A percentile compares a stretch with the other conserved stretches of the same genome.
Evolutionary conservation across 2,329 filamentous ascomycete species (phyloP).

Genomic region (Pleomassaria siparia): DNA sequence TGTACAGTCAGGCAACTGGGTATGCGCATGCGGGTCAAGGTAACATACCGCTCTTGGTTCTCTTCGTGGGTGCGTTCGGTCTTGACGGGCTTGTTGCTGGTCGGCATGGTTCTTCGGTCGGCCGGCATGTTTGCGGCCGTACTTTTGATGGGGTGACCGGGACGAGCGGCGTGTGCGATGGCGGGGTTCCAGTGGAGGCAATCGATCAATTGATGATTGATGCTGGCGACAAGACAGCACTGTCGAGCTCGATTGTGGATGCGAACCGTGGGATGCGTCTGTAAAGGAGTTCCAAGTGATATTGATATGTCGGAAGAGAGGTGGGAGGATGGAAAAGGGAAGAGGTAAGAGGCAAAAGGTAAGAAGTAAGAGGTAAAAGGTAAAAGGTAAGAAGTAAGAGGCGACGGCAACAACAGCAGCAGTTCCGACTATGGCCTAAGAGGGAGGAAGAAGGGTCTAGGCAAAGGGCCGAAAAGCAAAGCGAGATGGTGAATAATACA

Average conservation of each 20-base stretch:
- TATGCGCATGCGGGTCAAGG: constrained; percentile 1
- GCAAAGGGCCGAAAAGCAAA: constrained; percentile 29
- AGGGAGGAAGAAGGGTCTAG: constrained; percentile 18
- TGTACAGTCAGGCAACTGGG: constrained; percentile 11
- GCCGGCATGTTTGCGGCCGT: constrained; percentile 1
- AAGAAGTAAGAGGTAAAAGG: constrained; percentile 20
- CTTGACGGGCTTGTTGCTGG: constrained; percentile 52
- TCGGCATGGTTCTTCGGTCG: constrained; percentile 36
- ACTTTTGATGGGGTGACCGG: constrained; percentile 14
- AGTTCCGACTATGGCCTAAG: constrained; percentile 13
- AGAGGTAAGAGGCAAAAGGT: constrained; percentile 6
- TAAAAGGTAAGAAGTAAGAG: constrained; percentile 15
- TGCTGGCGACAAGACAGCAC: background rate
- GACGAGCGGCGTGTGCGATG: constrained; percentile 7
- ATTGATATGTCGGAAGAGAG: constrained; percentile 17
- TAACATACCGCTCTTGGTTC: constrained; percentile 68
- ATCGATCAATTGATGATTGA: too few species aligned
- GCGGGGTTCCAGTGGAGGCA: background rate
- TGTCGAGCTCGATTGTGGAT: background rate
- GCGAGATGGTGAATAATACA: constrained; percentile 23
- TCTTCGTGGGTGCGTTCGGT: constrained; percentile 77
- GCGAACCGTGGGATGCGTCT: background rate
- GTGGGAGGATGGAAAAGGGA: constrained; percentile 12
- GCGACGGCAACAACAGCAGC: too few species aligned
- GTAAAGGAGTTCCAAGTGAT: background rate